Evolutionary conservation across 148 eudicot species (phyloP), one percentile per base, ranked within the genome.

Genomic region (Cornus kousa): DNA sequence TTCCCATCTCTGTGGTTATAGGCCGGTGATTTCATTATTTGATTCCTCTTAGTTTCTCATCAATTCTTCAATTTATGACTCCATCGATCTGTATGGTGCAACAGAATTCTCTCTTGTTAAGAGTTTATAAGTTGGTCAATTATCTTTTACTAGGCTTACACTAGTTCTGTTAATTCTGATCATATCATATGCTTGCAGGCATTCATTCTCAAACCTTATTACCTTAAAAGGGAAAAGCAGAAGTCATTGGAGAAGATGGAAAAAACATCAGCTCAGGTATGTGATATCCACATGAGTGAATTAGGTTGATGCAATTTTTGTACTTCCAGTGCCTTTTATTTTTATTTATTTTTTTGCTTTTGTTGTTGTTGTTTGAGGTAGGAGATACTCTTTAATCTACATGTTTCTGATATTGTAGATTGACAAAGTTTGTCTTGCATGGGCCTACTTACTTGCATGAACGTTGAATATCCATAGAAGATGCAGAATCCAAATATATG

Each of bases 221-320:
- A 80, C 82, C 90, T 88, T 79, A 87, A 68, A 87, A 88, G 94
- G 70, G 98, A 96, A 87, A 91, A 90, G 87, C 93, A 87, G 78
- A 94, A 87, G 88, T 85, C 84, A 62, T 53, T 82, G 77, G 99
- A 96, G 87, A 87, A 84, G 67, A 85, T 83, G 82, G 95, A 87
- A 67, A 88, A 81, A 75, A 92, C 94, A 66, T 87, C 86, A 59
- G 81, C 84, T 79, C 97, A 96, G 99, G 99, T 96, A 93, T 55
- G 3, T 9, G 74, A 50, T 35, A n/a, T 66, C 60, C 64, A 22
- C 24, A 67, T 20, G 23, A n/a, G 66, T 1, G 9, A 62, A 5
- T 19, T 43, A 35, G 37, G 37, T 35, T 2, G 37, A 2, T 48
- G 53, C 53, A 48, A 48, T 48, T 48, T 48, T 3, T 48, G 53